Percentiles rank a stretch among this genome's conserved stretches.
phyloP scores from a whole-genome alignment of 495 filamentous ascomycete genomes.

The Lindgomyces ingoldianus region DNA sequence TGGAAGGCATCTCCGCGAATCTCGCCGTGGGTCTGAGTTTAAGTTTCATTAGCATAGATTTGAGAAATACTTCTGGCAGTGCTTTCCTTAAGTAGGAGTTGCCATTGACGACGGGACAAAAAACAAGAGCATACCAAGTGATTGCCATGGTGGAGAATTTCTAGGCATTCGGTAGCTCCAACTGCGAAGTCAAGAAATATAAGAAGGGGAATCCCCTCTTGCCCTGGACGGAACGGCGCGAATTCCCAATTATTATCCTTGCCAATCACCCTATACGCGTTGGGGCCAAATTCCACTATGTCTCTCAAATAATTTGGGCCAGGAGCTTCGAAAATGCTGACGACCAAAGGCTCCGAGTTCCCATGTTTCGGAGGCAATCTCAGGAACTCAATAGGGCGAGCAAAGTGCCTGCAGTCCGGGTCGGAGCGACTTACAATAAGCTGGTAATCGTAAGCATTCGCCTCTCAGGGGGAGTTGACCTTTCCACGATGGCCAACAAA shows the following conservation, averaged over 20 bases:
- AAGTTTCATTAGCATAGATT: no score
- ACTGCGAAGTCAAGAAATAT: constrained; percentile 86
- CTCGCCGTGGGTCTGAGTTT: constrained; percentile 87
- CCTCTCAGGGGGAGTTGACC: not conserved
- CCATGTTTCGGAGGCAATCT: constrained; percentile 63
- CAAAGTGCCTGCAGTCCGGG: constrained; percentile 70
- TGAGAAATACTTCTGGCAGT: no score
- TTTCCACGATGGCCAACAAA: not conserved
- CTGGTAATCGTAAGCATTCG: constrained; percentile 4
- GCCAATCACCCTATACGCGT: constrained; percentile 46
- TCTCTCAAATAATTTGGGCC: constrained; percentile 71
- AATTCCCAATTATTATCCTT: constrained; percentile 37
- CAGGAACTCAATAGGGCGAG: constrained; percentile 71
- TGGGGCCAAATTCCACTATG: constrained; percentile 73
- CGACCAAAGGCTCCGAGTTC: constrained; percentile 65
- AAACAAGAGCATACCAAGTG: no score
- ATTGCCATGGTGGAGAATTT: constrained; percentile 81
- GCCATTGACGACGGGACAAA: no score
- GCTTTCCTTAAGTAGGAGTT: no score
- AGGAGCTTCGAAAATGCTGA: constrained; percentile 76
- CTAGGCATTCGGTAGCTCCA: constrained; percentile 78
- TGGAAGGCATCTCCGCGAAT: constrained; percentile 87
- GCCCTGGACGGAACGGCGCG: constrained; percentile 36
- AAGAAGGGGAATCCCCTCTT: constrained; percentile 64
- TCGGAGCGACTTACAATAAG: constrained; percentile 69